These are phyloP conservation scores for Eutypella sp. DNA, from an alignment of 2,329 filamentous ascomycete genomes.

Conservation along the genomic window DNA sequence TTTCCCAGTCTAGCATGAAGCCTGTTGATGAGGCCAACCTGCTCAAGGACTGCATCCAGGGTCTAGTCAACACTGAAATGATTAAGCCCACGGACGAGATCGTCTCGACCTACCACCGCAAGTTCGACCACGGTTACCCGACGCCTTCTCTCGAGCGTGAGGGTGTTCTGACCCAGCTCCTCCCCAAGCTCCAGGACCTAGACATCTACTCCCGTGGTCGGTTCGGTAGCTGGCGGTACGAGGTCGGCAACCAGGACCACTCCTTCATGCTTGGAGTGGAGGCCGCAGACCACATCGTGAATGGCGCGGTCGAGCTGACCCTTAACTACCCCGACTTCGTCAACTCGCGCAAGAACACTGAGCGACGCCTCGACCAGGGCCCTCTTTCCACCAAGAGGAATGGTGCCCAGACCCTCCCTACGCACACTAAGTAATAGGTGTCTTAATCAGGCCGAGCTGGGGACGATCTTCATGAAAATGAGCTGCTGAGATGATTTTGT, in stretches of 20 bases:
- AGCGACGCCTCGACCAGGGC: constrained; percentile 54
- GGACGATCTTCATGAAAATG: too few species aligned
- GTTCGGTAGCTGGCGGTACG: constrained; percentile 97
- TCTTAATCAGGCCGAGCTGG: too few species aligned
- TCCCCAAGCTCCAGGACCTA: constrained; percentile 86
- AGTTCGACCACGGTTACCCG: constrained; percentile 97
- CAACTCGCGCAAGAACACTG: constrained; percentile 67
- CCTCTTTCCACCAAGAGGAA: constrained; percentile 30
- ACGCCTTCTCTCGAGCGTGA: constrained; percentile 94
- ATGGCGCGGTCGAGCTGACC: constrained; percentile 83
- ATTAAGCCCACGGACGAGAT: constrained; percentile 88
- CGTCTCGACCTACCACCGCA: constrained; percentile 95
- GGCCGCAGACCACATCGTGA: constrained; percentile 84
- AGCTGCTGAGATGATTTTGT: too few species aligned
- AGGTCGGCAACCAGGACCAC: constrained; percentile 93
- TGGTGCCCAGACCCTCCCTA: constrained; percentile 32
- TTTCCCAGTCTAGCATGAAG: constrained; percentile 94
- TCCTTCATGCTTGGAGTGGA: constrained; percentile 97
- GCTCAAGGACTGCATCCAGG: constrained; percentile 87
- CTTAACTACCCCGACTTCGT: constrained; percentile 97
- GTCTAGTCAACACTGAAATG: constrained; percentile 97
- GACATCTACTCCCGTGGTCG: constrained; percentile 94
- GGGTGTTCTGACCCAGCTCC: constrained; percentile 84
- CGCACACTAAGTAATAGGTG: constrained; percentile 21
- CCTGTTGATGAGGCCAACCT: constrained; percentile 82